These are phyloP conservation scores for Scedosporium apiospermum DNA, from an alignment of 2,329 filamentous ascomycete species.

Conservation along the genomic window DNA sequence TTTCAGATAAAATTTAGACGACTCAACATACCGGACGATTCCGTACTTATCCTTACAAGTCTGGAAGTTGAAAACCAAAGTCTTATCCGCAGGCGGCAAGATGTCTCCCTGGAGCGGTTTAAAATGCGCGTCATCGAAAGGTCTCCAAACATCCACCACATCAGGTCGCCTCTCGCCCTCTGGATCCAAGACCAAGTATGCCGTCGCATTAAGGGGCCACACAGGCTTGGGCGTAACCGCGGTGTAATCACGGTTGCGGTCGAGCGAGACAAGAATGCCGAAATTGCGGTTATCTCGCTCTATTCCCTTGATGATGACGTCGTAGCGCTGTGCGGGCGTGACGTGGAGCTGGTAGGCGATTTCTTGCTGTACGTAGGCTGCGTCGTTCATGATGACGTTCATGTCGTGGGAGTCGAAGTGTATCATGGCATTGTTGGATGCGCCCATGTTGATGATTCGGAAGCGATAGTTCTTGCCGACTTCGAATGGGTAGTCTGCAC, in stretches of 20 bases:
- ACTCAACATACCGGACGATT: conserved; percentile 38
- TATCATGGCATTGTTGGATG: conserved; percentile 31
- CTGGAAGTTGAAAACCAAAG: conserved; percentile 43
- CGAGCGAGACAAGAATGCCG: conserved; percentile 31
- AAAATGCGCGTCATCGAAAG: conserved; percentile 54
- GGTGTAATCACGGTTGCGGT: conserved; percentile 30
- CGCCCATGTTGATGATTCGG: conserved; percentile 35
- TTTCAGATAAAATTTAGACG: background rate
- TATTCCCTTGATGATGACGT: conserved; percentile 30
- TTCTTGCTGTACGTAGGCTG: conserved; percentile 26
- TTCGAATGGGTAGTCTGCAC: conserved; percentile 23
- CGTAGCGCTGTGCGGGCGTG: conserved; percentile 34
- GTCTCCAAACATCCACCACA: conserved; percentile 29
- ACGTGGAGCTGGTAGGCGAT: conserved; percentile 28
- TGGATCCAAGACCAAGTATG: conserved; percentile 29
- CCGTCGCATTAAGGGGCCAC: conserved; percentile 31
- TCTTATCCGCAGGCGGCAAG: conserved; percentile 42
- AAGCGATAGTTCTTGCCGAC: conserved; percentile 36
- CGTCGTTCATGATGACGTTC: conserved; percentile 34
- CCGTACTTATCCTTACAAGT: conserved; percentile 54
- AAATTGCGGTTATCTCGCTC: conserved; percentile 28
- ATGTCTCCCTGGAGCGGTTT: conserved; percentile 44
- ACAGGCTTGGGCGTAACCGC: conserved; percentile 10
- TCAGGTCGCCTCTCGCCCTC: conserved; percentile 18
- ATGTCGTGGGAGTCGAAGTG: conserved; percentile 34